phyloP scores from a whole-genome alignment of 2,329 filamentous ascomycete species.

The Cercospora brassicicola region DNA sequence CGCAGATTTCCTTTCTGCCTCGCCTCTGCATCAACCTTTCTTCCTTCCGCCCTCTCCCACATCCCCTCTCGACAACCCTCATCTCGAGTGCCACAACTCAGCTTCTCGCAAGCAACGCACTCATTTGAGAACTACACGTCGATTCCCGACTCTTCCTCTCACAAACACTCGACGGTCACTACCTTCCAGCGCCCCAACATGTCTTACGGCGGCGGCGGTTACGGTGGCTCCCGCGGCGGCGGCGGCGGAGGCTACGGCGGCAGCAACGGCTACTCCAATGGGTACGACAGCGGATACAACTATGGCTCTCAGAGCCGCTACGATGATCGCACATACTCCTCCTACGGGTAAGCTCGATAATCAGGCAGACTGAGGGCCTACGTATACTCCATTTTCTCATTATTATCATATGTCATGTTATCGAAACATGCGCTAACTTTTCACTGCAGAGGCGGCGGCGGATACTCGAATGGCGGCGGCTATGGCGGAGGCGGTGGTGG shows the following conservation, averaged over 20 bases:
- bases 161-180: constrained; percentile 21
- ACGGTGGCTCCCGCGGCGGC: constrained; percentile 49
- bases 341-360: constrained; percentile 47
- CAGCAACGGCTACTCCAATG: constrained; percentile 38
- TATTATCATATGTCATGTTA: constrained; percentile 8
- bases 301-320: constrained; percentile 48
- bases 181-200: constrained; percentile 47
- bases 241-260: constrained; percentile 46
- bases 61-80: neutral
- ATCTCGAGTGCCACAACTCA: constrained; percentile 4
- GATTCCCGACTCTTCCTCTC: neutral
- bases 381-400: constrained; percentile 22
- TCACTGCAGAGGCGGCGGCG: constrained; percentile 31
- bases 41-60: neutral
- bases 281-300: constrained; percentile 41
- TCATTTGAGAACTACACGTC: neutral
- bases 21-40: constrained; percentile 6
- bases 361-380: constrained; percentile 42
- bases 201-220: constrained; percentile 68
- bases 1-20: constrained; percentile 4
- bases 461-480: constrained; percentile 32
- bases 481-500: constrained; percentile 36
- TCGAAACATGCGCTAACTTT: constrained; percentile 18
- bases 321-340: constrained; percentile 42
- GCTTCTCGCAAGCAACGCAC: constrained; percentile 10